A percentile compares a stretch with the other conserved stretches of the same genome.
Conservation (phyloP, 2,329 filamentous ascomycete species). For the Sporothrix schenckii region DNA sequence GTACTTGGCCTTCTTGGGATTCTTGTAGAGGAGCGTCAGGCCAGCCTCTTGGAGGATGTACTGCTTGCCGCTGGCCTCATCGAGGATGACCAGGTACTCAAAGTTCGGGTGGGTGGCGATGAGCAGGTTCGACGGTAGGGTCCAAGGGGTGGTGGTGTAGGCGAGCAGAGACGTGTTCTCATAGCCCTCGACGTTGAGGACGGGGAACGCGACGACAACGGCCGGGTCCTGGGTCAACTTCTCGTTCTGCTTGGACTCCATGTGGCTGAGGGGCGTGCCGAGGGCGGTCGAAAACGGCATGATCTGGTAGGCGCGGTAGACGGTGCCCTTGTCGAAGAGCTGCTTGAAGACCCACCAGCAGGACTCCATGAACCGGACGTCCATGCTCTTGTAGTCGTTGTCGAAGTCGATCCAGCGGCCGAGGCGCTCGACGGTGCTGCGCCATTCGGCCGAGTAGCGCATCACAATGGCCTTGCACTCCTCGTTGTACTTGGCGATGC, state of each 20-base stretch:
- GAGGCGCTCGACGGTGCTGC: constrained; percentile 80
- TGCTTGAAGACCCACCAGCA: constrained; percentile 98
- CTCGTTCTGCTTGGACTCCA: constrained; percentile 93
- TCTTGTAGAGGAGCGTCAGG: constrained; percentile 83
- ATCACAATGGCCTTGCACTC: constrained; percentile 93
- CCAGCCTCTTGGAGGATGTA: constrained; percentile 84
- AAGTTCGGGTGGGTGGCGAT: constrained; percentile 75
- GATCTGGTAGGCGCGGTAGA: constrained; percentile 88
- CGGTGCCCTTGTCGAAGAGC: constrained; percentile 83
- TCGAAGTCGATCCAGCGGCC: constrained; percentile 98
- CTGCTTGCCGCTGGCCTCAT: constrained; percentile 78
- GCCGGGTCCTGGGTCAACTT: constrained; percentile 91
- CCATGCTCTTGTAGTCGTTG: constrained; percentile 98
- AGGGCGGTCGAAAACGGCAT: constrained; percentile 95
- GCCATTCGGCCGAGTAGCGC: constrained; percentile 86
- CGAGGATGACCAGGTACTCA: constrained; percentile 81
- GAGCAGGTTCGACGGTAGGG: constrained; percentile 73
- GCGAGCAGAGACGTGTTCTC: constrained; percentile 75
- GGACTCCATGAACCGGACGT: constrained; percentile 92
- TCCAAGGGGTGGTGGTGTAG: constrained; percentile 87
- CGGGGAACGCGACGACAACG: constrained; percentile 83
- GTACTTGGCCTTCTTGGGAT: constrained; percentile 93
- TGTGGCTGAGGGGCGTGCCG: constrained; percentile 87
- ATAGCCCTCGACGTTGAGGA: constrained; percentile 76
- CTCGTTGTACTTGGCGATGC: constrained; percentile 86